Conservation (phyloP, 345 rosid species). For the Populus davidiana region DNA sequence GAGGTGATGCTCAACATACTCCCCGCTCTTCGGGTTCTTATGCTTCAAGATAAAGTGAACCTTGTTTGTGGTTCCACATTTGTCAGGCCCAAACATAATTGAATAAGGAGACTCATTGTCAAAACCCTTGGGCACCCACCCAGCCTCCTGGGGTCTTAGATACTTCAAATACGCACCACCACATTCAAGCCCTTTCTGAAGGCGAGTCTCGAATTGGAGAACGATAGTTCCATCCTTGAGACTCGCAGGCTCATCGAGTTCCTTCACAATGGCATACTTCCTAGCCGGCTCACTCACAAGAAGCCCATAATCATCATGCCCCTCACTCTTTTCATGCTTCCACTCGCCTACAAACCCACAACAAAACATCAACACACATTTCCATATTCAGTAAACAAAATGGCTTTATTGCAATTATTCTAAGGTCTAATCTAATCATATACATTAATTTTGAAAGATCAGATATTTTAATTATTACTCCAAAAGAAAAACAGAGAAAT, state of each 20-base stretch:
- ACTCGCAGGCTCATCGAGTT: conserved; percentile 52
- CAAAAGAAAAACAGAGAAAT: no score
- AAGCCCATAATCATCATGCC: conserved; percentile 88
- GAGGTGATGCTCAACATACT: conserved; percentile 73
- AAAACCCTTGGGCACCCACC: conserved; percentile 63
- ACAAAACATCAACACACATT: conserved; percentile 10
- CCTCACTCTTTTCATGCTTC: conserved; percentile 75
- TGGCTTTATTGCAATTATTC: no score
- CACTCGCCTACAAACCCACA: conserved; percentile 53
- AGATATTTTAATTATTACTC: not conserved
- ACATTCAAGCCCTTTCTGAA: conserved; percentile 81
- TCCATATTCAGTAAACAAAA: not conserved
- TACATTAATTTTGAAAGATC: not conserved
- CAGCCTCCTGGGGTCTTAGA: conserved; percentile 73
- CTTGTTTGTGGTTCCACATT: conserved; percentile 82
- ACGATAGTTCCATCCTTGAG: conserved; percentile 69
- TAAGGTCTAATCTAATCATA: not conserved
- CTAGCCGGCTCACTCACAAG: conserved; percentile 72
- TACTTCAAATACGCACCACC: conserved; percentile 87
- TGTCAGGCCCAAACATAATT: conserved; percentile 92
- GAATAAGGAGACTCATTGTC: conserved; percentile 75
- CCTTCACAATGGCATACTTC: conserved; percentile 77
- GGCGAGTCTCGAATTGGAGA: conserved; percentile 73
- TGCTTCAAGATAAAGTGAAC: conserved; percentile 86
- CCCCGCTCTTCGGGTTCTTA: conserved; percentile 86